Base-by-base conservation (phyloP, 2,329 filamentous ascomycete genomes). In the Aspergillus tubingensis region DNA sequence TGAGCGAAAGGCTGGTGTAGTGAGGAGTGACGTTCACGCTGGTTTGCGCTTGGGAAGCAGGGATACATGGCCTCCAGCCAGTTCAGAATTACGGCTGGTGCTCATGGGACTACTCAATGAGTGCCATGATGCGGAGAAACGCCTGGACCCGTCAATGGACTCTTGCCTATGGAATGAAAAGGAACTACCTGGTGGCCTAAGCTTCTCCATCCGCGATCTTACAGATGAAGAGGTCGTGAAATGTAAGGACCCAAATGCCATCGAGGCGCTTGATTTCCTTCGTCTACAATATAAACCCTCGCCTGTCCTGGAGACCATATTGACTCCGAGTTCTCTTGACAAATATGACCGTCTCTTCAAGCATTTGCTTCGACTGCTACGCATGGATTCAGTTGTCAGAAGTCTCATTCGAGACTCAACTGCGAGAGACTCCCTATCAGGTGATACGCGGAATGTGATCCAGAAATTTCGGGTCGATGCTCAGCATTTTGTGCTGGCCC, bases 191-290 rank as follows among this genome's bases (percentile, higher is more conserved):
- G 89, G 90, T 0, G 86, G 88, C 23, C 76, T 93, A 30, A 91
- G 88, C 74, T 98, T 99, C 72, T 87, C 91, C 0, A 89, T 99
- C 23, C 89, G 95, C 39, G 89, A 94, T 67, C 82, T 98, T 63
- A 84, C 88, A 0, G 82, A 87, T 7, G 88, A 89, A 50, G 92
- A 97, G 67, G 91, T 96, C 51, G 86, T 92, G 55, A 87, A 85
- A 63, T 94, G 92, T 74, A 88, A 96, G 82, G 86, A 98, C 68
- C 88, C 92, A 0, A 85, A 91, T 71, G 90, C 89, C 0, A 83
- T 98, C 17, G 88, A 94, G 71, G 95, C 95, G 0, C 82, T 98
- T n/a, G 95, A 98, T 75, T 98, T 99, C 70, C 81, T 99, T 15
- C 87, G 91, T 1, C 80, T 99, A 7, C 90, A 92, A 49, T 98